Evolutionary conservation across 2,329 filamentous ascomycete genomes (phyloP), one percentile per base, ranked within the genome.

Genomic region (Venturiaceae sp.): DNA sequence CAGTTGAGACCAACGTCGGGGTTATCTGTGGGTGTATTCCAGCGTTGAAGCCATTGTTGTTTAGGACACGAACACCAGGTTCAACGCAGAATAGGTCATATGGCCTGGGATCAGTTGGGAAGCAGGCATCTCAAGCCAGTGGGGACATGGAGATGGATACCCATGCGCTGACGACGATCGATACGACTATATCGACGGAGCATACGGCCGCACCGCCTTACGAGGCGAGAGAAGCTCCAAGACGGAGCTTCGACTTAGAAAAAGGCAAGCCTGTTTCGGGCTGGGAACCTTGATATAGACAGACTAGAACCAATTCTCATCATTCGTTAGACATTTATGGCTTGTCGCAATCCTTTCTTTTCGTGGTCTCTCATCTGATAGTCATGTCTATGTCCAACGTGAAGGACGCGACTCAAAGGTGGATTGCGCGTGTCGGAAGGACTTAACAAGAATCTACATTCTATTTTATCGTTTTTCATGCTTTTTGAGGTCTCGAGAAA

Each of bases 11-110:
- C 9, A 60, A 60, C 34, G 30, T 58, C 14, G 58, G 55, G 2
- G 41, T 60, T 19, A 58, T 60, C 41, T 60, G 58, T 26, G 58
- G 55, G 21, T 52, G 58, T 52, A 44, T 60, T 50, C 58, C 58
- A 6, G 44, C 58, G 7, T 11, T 60, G 30, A 60, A 58, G 30
- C 58, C 70, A 1, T 55, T 72, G n/a, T 64, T 72, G 61, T 59
- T 58, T 21, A 21, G 66, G 32, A 62, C 62, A 9, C 66, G 64
- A 19, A 68, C 67, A 2, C 64, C 64, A 54, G 69, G 67, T 46
- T 64, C 59, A 36, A 50, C 47, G 37, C 37, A 63, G 46, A 67
- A 71, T 52, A 68, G 68, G 16, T 56, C 54, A 2, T 34, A 56
- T 32, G 28, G 13, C 7, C 32, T 53, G 30, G 52, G 52, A n/a